Percentiles rank a stretch among this genome's conserved stretches.
phyloP scores from a whole-genome alignment of 352 stramenopile species.

The Thraustochytrium striatum region DNA sequence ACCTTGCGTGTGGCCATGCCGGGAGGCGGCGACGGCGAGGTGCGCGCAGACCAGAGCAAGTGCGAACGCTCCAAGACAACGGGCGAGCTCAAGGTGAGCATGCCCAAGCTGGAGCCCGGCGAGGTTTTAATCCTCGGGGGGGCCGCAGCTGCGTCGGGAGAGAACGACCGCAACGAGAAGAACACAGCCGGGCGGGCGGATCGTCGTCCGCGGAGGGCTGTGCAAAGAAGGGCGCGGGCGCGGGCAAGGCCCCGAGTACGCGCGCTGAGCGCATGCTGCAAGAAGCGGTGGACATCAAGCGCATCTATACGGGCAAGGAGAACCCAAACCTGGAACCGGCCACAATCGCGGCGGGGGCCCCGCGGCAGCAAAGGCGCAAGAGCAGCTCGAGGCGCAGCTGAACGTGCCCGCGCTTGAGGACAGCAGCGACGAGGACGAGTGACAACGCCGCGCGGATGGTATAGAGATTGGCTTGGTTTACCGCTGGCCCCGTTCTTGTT shows the following conservation, averaged over 20 bases:
- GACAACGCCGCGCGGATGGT: background rate
- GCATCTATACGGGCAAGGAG: conserved; percentile 37
- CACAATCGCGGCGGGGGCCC: background rate
- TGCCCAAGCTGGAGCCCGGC: conserved; percentile 61
- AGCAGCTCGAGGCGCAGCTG: background rate
- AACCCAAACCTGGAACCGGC: conserved; percentile 13
- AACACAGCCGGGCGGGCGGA: no score
- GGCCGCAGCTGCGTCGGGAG: background rate
- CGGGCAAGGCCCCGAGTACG: background rate
- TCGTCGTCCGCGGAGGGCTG: background rate
- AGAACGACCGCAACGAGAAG: background rate
- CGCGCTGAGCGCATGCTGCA: conserved; percentile 1
- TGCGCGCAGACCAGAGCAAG: conserved; percentile 56
- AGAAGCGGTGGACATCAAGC: conserved; percentile 2
- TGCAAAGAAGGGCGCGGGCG: background rate
- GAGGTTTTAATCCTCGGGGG: background rate
- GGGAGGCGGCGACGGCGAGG: conserved; percentile 54
- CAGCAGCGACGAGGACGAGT: conserved; percentile 6
- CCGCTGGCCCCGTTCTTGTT: background rate
- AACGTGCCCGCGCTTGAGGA: conserved; percentile 29
- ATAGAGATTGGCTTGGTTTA: background rate
- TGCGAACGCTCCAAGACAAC: conserved; percentile 59
- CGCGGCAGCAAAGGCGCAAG: conserved; percentile 19
- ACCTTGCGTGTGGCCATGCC: conserved; percentile 64
- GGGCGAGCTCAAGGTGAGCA: conserved; percentile 64